Evolutionary conservation across 805 yeast genomes (phyloP).

Genomic region (Myxozyma udenii): DNA sequence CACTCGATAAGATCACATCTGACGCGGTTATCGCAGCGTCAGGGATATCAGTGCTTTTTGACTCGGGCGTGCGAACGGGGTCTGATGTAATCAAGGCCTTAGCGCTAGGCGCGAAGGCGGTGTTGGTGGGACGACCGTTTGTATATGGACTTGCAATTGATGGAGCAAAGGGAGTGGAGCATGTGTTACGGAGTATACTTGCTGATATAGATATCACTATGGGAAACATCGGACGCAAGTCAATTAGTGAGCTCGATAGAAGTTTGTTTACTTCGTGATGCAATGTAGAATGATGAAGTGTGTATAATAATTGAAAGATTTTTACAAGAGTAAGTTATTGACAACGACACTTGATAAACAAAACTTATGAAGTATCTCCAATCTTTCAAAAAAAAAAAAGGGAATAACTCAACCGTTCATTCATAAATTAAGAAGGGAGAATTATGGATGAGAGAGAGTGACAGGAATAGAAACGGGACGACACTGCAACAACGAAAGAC

Average conservation of each 20-base stretch:
- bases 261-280: not conserved
- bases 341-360: too few relatives aligned
- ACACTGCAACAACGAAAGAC: too few relatives aligned
- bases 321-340: not conserved
- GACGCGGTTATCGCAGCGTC: slow-evolving; percentile 8
- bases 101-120: slow-evolving; percentile 60
- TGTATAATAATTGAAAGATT: not conserved
- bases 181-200: slow-evolving; percentile 24
- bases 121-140: slow-evolving; percentile 61
- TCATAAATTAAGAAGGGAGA: too few relatives aligned
- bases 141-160: slow-evolving; percentile 60
- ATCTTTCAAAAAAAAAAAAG: too few relatives aligned
- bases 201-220: slow-evolving; percentile 29
- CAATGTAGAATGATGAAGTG: not conserved
- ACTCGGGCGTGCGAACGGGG: slow-evolving; percentile 65
- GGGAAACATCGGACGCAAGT: slow-evolving; percentile 19
- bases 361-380: too few relatives aligned
- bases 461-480: too few relatives aligned
- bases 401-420: too few relatives aligned
- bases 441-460: too few relatives aligned
- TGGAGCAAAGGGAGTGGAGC: slow-evolving; percentile 58
- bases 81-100: slow-evolving; percentile 60
- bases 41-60: slow-evolving; percentile 52
- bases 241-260: slow-evolving; percentile 12
- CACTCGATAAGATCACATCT: slow-evolving; percentile 48